Evolutionary conservation across 768 basidiomycete species (phyloP).

Genomic region (Phanerochaete sordida): DNA sequence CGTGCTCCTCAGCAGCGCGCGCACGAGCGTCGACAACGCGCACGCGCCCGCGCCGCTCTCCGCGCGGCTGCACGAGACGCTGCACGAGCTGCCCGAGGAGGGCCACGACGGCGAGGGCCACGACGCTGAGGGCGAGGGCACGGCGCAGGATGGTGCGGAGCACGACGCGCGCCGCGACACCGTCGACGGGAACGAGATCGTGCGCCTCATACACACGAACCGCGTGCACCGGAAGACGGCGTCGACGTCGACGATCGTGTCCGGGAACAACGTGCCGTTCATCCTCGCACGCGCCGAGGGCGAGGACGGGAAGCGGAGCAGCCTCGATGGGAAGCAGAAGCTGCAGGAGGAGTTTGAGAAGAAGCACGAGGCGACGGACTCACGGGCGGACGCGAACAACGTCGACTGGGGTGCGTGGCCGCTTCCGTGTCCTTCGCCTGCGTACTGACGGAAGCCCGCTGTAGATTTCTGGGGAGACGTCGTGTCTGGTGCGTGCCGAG

Average conservation of each 20-base stretch:
- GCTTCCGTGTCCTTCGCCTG: slow-evolving; percentile 18
- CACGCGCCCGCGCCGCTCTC: neutral
- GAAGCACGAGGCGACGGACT: slow-evolving; percentile 50
- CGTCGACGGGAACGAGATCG: slow-evolving; percentile 20
- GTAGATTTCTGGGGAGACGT: slow-evolving; percentile 12
- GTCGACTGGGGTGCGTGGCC: slow-evolving; percentile 71
- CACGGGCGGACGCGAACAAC: slow-evolving; percentile 34
- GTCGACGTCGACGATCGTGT: slow-evolving; percentile 56
- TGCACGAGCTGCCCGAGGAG: slow-evolving; percentile 6
- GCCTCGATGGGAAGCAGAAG: slow-evolving; percentile 63
- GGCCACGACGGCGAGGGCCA: neutral
- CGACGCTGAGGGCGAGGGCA: neutral
- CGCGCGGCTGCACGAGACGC: neutral
- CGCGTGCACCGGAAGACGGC: slow-evolving; percentile 57
- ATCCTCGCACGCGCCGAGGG: slow-evolving; percentile 50
- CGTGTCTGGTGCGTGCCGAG: slow-evolving; percentile 76
- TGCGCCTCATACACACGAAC: slow-evolving; percentile 15
- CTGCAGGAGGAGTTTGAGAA: slow-evolving; percentile 76
- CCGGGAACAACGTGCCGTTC: slow-evolving; percentile 48
- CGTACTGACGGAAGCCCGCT: neutral
- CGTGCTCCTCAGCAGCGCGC: slow-evolving; percentile 38
- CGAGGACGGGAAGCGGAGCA: slow-evolving; percentile 40
- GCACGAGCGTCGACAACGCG: slow-evolving; percentile 27
- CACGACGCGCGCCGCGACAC: slow-evolving; percentile 28
- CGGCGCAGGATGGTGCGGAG: too few species aligned